Evolutionary conservation across 2,329 filamentous ascomycete species (phyloP), one percentile per base, ranked within the genome.

Genomic region (Parafenestella ontariensis): DNA sequence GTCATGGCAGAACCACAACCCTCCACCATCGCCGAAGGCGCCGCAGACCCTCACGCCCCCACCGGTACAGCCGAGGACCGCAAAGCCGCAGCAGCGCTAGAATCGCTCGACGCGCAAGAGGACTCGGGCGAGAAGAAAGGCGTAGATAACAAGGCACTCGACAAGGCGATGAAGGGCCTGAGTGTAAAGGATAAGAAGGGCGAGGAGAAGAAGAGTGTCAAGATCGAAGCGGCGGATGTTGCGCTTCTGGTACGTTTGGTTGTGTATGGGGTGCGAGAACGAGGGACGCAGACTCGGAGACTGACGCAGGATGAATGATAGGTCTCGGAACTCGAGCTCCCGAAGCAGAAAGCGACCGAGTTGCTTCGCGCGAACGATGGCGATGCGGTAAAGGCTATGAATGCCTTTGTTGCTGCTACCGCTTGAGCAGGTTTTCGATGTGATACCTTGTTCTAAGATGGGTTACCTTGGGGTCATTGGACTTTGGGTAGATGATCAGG

Each of bases 201-300:
- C 15, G 79, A 79, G 59, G 84, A 83, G 69, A 72, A 69, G 56
- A 79, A 77, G 66, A 80, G 73, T 18, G 83, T 92, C 69, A 94
- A 93, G 79, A 85, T 94, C 41, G 89, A 92, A 57, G 77, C 85
- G 5, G 86, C 83, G 2, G 89, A 94, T 73, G 88, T 94, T 5
- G 76, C 82, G 4, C 76, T 94, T 45, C 71, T 94, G 73, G 88
- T 90, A 71, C 62, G 85, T 23, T 39, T 5, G 18, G 17, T 20
- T 21, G 17, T 18, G 10, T 39, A 7, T 21, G 36, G 4, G 36
- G 18, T 11, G 11, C 5, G 24, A 26, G 24, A 9, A 9, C 24
- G 24, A 9, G 24, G 24, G 24, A n/a, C n/a, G n/a, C 9, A 26
- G 9, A 26, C 24, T 5, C 9, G 24, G 3, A 18, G 23, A 21